Percentiles rank a stretch among this genome's conserved stretches.
These are phyloP conservation scores for Phytophthora chlamydospora DNA, from an alignment of 352 stramenopile genomes.

Conservation along the genomic window DNA sequence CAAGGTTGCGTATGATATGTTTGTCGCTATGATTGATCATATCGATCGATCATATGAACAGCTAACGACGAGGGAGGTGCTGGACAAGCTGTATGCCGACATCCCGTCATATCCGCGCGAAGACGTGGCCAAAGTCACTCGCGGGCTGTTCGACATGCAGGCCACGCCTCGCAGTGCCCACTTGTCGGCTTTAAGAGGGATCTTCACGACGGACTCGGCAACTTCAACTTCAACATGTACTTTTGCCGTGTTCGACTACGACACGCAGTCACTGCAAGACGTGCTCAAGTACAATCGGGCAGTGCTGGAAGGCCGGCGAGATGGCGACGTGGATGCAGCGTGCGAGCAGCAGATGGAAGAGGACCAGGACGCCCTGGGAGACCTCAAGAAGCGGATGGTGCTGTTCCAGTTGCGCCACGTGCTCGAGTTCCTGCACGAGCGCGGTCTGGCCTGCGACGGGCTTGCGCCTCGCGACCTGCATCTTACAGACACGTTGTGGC, in stretches of 20 bases:
- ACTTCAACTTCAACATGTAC: constrained; percentile 24
- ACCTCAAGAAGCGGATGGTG: constrained; percentile 72
- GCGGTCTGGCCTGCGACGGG: constrained; percentile 43
- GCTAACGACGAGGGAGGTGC: constrained; percentile 30
- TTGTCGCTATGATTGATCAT: background rate
- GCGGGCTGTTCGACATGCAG: constrained; percentile 28
- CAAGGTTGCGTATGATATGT: no score
- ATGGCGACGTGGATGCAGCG: constrained; percentile 19
- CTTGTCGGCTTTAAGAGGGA: constrained; percentile 44
- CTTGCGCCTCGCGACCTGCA: constrained; percentile 53
- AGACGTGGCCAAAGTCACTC: constrained; percentile 23
- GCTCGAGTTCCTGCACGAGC: constrained; percentile 54
- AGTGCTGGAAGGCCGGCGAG: constrained; percentile 46
- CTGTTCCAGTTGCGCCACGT: constrained; percentile 65
- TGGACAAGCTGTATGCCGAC: constrained; percentile 57
- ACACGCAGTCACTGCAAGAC: constrained; percentile 66
- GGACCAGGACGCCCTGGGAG: constrained; percentile 38
- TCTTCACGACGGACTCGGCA: constrained; percentile 24
- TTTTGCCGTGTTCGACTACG: constrained; percentile 73
- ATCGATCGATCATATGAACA: background rate
- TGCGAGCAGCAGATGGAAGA: constrained; percentile 24
- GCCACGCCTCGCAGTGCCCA: constrained; percentile 37
- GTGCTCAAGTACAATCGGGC: constrained; percentile 77
- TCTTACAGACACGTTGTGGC: constrained; percentile 57
- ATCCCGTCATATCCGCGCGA: constrained; percentile 48